Conservation (phyloP, 768 basidiomycete species). For the Tylopilus balloui region DNA sequence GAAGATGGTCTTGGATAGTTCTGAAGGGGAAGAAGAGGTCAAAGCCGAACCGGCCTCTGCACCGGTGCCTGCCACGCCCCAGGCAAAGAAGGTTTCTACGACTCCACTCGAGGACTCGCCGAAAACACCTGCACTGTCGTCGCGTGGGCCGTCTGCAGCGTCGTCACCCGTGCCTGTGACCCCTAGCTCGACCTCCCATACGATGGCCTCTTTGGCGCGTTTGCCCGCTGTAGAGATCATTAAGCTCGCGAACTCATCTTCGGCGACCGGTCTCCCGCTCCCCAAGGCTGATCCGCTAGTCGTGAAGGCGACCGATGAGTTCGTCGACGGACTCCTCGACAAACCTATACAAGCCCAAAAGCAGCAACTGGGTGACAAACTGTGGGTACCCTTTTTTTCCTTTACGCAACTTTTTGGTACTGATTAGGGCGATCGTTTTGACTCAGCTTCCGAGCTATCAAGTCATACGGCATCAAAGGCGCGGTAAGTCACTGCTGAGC, state of each 20-base stretch:
- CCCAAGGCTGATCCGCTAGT: slow-evolving; percentile 69
- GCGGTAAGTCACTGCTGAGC: slow-evolving; percentile 46
- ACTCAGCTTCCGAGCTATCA: slow-evolving; percentile 53
- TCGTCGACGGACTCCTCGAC: slow-evolving; percentile 57
- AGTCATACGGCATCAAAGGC: slow-evolving; percentile 76
- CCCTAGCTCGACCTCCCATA: slow-evolving; percentile 48
- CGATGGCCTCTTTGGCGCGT: slow-evolving; percentile 65
- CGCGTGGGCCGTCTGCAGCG: slow-evolving; percentile 65
- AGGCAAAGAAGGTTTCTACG: slow-evolving; percentile 50
- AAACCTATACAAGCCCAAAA: slow-evolving; percentile 62
- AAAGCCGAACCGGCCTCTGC: slow-evolving; percentile 22
- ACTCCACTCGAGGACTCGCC: slow-evolving; percentile 48
- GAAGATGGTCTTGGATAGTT: slow-evolving; percentile 72
- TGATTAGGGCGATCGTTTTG: slow-evolving; percentile 20
- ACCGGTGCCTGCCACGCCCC: slow-evolving; percentile 55
- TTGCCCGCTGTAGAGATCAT: slow-evolving; percentile 76
- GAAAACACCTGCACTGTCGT: slow-evolving; percentile 72
- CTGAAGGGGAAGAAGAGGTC: slow-evolving; percentile 50
- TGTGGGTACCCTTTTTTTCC: slow-evolving; percentile 41
- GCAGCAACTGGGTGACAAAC: slow-evolving; percentile 75
- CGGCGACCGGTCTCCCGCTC: slow-evolving; percentile 47
- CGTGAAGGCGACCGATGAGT: slow-evolving; percentile 65
- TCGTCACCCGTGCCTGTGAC: slow-evolving; percentile 68
- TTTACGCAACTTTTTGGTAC: slow-evolving; percentile 9
- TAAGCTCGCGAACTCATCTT: slow-evolving; percentile 51